Evolutionary conservation across 176 grass and related monocot species (phyloP).

Genomic region (Zoysia japonica): DNA sequence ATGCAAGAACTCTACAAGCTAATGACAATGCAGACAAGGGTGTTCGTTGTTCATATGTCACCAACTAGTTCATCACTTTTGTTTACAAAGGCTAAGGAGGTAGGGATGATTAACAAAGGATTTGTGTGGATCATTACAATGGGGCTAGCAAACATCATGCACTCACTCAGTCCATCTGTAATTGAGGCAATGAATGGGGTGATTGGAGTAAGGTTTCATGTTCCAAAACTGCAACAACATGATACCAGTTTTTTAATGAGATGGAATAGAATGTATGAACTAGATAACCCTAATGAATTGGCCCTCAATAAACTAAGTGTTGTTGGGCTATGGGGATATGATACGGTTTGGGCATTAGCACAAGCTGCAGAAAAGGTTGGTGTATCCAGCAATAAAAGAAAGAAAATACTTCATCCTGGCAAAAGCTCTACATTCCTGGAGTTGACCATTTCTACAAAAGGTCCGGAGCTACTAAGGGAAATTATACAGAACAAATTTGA

Average conservation of each 20-base stretch:
- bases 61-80: slow-evolving; percentile 29
- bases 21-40: slow-evolving; percentile 52
- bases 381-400: background rate
- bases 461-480: slow-evolving; percentile 33
- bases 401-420: too few relatives aligned
- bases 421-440: background rate
- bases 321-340: slow-evolving; percentile 55
- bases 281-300: slow-evolving; percentile 35
- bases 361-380: slow-evolving; percentile 51
- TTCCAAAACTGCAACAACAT: slow-evolving; percentile 25
- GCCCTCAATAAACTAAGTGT: slow-evolving; percentile 14
- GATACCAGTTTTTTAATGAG: slow-evolving; percentile 32
- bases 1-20: slow-evolving; percentile 40
- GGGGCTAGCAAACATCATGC: slow-evolving; percentile 37
- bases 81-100: slow-evolving; percentile 45
- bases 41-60: slow-evolving; percentile 65
- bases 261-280: slow-evolving; percentile 49
- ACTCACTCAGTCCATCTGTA: slow-evolving; percentile 31
- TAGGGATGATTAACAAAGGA: slow-evolving; percentile 50
- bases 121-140: slow-evolving; percentile 69
- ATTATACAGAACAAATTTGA: slow-evolving; percentile 37
- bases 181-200: slow-evolving; percentile 48
- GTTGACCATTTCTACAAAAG: background rate
- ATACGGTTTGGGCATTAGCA: slow-evolving; percentile 62
- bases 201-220: slow-evolving; percentile 43